Evolutionary conservation across 176 grass and related monocot species (phyloP), one percentile per base, ranked within the genome.

Genomic region (Aegilops bicornis): DNA sequence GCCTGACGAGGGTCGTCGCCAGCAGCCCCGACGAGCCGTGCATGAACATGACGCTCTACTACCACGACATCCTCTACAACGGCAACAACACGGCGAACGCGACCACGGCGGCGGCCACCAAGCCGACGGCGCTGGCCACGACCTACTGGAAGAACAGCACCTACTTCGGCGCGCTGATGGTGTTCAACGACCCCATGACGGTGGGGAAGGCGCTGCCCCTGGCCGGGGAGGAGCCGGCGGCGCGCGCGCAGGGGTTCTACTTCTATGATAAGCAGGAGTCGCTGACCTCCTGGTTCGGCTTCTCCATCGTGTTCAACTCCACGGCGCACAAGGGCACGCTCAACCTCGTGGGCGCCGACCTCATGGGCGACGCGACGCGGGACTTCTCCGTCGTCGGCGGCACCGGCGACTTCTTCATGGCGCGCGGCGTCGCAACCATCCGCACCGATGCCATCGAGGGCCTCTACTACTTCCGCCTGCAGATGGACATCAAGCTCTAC

Each of bases 361-460:
- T 23, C 31, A 8, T 80, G 17, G 2, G 7, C 16, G 23, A 72
- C 14, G 37, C 82, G 64, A 86, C 90, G 7, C 6, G 82, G 40
- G 86, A 88, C 29, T n/a, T 88, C 77, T 91, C 86, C 39, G 50
- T 88, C 22, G 76, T 85, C 7, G 82, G 89, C n/a, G 89, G 86
- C 48, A 91, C 86, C 5, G 86, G 90, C 12, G 86, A 91, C 54
- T 88, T 88, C 86, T 82, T 91, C 82, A 86, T 91, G 86, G 83
- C 82, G 30, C 66, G 82, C 24, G 90, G 90, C 30, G 7, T 91
- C 17, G 83, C 86, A 7, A 91, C 82, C 13, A 40, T 91, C 5
- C 25, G 50, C 31, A 78, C 82, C 10, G 90, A 86, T 12, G 8
- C 64, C 56, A 0, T 33, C 17, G 20, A 81, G 71, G 81, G 69